These are phyloP conservation scores for Agastache rugosa DNA, from an alignment of 257 asterid species.

Conservation along the genomic window DNA sequence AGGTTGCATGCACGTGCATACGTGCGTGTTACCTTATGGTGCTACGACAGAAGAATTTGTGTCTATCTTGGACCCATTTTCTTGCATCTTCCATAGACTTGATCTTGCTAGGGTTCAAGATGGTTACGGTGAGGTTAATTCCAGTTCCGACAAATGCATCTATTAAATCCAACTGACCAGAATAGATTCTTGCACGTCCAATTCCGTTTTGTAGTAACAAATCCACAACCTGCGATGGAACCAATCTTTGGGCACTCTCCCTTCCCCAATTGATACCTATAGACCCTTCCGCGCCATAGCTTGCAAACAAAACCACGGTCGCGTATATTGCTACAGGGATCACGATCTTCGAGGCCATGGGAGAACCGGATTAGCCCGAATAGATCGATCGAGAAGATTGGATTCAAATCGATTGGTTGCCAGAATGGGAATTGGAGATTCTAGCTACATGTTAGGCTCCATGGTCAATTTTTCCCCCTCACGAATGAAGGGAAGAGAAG, in stretches of 20 bases:
- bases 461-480: too few species aligned
- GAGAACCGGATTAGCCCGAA: too few species aligned
- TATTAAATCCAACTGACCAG: not conserved
- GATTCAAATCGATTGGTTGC: too few species aligned
- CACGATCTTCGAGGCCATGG: too few species aligned
- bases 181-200: too few species aligned
- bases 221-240: conserved; percentile 46
- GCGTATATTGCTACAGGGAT: too few species aligned
- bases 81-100: not conserved
- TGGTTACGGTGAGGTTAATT: conserved; percentile 22
- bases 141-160: conserved; percentile 38
- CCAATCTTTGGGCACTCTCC: conserved; percentile 22
- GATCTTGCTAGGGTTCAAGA: rapidly evolving
- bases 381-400: too few species aligned
- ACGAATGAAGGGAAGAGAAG: too few species aligned
- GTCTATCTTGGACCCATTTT: not conserved
- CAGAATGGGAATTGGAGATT: too few species aligned
- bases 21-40: conserved; percentile 22
- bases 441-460: too few species aligned
- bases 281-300: not conserved
- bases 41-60: not conserved
- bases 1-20: not conserved
- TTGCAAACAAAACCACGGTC: not conserved
- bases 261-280: conserved; percentile 41
- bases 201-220: conserved; percentile 15